These are phyloP conservation scores for Berkeleyomyces rouxiae DNA, from an alignment of 2,329 filamentous ascomycete species.

Conservation along the genomic window DNA sequence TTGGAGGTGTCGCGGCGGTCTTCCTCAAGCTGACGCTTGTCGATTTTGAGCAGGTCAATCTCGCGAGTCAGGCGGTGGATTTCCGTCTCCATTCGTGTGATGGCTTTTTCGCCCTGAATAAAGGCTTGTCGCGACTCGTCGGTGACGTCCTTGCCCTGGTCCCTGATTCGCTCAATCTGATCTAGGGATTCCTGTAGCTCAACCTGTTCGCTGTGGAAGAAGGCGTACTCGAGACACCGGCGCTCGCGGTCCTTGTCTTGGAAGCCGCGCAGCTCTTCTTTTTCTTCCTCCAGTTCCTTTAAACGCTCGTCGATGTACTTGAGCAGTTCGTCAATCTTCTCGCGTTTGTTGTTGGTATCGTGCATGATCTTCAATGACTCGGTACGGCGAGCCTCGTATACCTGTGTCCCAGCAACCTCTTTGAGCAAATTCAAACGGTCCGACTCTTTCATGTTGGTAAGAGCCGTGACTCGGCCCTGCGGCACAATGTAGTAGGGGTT, in stretches of 20 bases:
- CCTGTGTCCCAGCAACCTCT: conserved; percentile 94
- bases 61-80: conserved; percentile 68
- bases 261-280: conserved; percentile 83
- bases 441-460: conserved; percentile 97
- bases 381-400: conserved; percentile 80
- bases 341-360: conserved; percentile 85
- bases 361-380: conserved; percentile 95
- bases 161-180: conserved; percentile 64
- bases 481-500: conserved; percentile 99
- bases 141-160: conserved; percentile 68
- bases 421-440: conserved; percentile 82
- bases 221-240: conserved; percentile 83
- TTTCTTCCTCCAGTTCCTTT: conserved; percentile 84
- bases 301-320: conserved; percentile 84
- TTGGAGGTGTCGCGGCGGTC: conserved; percentile 74
- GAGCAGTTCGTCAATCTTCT: conserved; percentile 85
- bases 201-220: conserved; percentile 77
- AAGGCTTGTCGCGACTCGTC: conserved; percentile 67
- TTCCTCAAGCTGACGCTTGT: conserved; percentile 74
- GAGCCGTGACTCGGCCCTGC: conserved; percentile 82
- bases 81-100: conserved; percentile 59
- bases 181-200: conserved; percentile 63
- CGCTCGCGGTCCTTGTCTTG: conserved; percentile 91
- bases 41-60: conserved; percentile 68
- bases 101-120: conserved; percentile 59